Base-by-base conservation (phyloP, 352 stramenopile genomes). In the Globisporangium radiosum region DNA sequence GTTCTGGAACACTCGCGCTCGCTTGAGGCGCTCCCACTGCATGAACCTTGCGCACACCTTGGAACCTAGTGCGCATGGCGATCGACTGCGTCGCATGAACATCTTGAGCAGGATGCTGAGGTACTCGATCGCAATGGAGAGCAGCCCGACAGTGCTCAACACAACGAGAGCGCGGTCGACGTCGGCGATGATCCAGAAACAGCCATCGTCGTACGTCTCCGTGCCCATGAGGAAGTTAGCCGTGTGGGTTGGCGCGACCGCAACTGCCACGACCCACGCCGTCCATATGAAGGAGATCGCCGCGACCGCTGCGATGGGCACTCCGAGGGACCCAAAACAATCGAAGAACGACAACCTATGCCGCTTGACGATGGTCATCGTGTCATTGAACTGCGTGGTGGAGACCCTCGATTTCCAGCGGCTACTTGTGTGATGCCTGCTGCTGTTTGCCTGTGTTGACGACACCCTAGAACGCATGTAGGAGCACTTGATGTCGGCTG, bases 141-240 rank as follows among this genome's bases (percentile, higher is more conserved):
- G 33, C 0, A 79, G 54, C 10, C 57, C 53, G 0, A 62, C 13
- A 0, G 68, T 47, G 2, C 58, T 70, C 1, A 75, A 17, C 5
- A 8, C 37, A 37, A 62, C 5, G 69, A 50, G 37, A 48, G 40
- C 33, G 47, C 7, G n/a, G 8, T 71, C 54, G 5, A 53, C 33
- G 39, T 68, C 59, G 5, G 62, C 38, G 40, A 78, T 67, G 36
- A 71, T 64, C 76, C 72, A 87, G 40, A 83, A 87, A 3, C 76
- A 54, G 2, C 74, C 74, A 38, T 83, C 54, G 47, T 85, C 74
- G 37, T 83, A 75, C 19, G 68, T 54, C 5, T 17, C 44, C 0
- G 74, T 85, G 58, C 77, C 56, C 74, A 85, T 83, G 38, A 85
- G 53, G 42, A 73, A 76, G 49, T 84, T 84, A 3, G 68, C 75